Evolutionary conservation across 2,329 filamentous ascomycete genomes (phyloP), one percentile per base, ranked within the genome.

Genomic region (Camillea tinctor): DNA sequence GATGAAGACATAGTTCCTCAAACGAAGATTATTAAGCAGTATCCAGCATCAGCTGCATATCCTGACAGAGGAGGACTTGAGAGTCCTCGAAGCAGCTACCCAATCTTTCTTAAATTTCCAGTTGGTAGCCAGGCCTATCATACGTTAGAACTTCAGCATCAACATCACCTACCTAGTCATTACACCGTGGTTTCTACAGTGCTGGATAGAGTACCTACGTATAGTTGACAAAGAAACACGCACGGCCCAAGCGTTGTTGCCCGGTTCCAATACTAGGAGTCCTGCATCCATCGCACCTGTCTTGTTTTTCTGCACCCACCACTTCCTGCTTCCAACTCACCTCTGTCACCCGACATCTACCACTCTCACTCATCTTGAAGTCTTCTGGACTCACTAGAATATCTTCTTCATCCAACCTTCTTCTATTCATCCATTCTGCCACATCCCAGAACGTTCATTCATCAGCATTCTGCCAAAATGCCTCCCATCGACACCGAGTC

Each of bases 401-500:
- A 15, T n/a, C 2, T 2, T 4, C 2, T 44, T n/a, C 36, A 11
- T 44, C 11, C 36, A 44, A 15, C 36, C 17, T 44, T 5, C 36
- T 44, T n/a, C n/a, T 11, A 44, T 5, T 15, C 36, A 44, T 44
- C 36, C n/a, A n/a, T 44, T 40, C 36, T 44, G n/a, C 17, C n/a
- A 44, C 11, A 5, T 44, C 11, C 36, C 36, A n/a, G 5, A 9
- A 44, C 5, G 17, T 44, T n/a, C 17, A n/a, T 44, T 15, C 5
- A n/a, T 44, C 36, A 44, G n/a, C 36, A 44, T 17, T 44, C 36
- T 1, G 17, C n/a, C 70, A 79, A 65, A 11, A 87, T 87, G 84
- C 64, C 69, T 60, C 72, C 77, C 60, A 75, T 76, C 21, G 80
- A 84, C 24, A 77, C 83, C 20, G 80, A 85, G 24, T 74, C 75